phyloP scores from a whole-genome alignment of 2,329 filamentous ascomycete genomes.

The Leptosphaerulina australis region DNA sequence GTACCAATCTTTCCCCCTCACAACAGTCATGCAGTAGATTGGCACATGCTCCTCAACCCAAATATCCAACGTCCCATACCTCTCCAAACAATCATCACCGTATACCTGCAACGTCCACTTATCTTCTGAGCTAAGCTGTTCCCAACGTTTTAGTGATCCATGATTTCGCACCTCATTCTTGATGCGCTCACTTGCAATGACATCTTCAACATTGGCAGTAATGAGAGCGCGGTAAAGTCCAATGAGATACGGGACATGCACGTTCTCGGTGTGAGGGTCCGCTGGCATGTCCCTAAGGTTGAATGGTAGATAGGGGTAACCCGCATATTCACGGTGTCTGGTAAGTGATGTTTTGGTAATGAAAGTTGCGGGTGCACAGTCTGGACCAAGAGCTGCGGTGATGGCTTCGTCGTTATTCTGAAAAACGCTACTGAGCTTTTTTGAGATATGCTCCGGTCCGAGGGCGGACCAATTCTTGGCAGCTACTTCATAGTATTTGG shows the following conservation, averaged over 20 bases:
- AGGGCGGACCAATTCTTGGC: constrained; percentile 20
- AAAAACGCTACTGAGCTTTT: constrained; percentile 26
- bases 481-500: constrained; percentile 27
- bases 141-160: constrained; percentile 21
- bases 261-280: no score
- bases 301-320: constrained; percentile 8
- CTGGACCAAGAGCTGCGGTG: constrained; percentile 9
- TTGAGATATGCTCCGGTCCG: constrained; percentile 12
- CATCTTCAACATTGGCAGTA: constrained; percentile 13
- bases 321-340: constrained; percentile 22
- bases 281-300: no score
- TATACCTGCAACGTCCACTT: constrained; percentile 40
- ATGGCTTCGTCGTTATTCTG: constrained; percentile 20
- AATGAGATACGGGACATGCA: constrained; percentile 10
- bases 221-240: constrained; percentile 22
- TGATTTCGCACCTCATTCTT: constrained; percentile 12
- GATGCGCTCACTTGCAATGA: constrained; percentile 14
- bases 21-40: constrained; percentile 35
- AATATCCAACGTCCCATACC: constrained; percentile 35
- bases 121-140: constrained; percentile 23
- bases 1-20: constrained; percentile 22
- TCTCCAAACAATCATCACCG: constrained; percentile 37
- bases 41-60: constrained; percentile 35
- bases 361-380: constrained; percentile 16
- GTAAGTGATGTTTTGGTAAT: constrained; percentile 21